Evolutionary conservation across 768 basidiomycete species (phyloP), one percentile per base, ranked within the genome.

Genomic region (Crepidotus variabilis): DNA sequence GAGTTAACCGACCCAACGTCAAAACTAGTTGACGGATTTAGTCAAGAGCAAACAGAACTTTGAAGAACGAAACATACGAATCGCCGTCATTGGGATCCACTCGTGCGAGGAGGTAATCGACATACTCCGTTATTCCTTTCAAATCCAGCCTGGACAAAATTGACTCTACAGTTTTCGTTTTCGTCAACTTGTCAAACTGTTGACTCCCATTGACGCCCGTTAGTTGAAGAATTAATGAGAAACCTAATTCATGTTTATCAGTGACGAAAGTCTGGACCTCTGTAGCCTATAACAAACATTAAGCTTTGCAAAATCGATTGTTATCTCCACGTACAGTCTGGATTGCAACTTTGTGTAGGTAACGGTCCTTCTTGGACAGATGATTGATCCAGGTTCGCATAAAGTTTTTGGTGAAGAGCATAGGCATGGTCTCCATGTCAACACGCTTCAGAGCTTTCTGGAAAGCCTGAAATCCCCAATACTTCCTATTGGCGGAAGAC

Each of bases 381-480:
- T 98, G 94, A 67, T 96, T 96, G 57, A 96, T 95, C 92, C 95
- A 96, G 35, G 88, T 88, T 35, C 94, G 87, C 90, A 98, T 94
- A 65, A 97, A 91, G 69, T 97, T 94, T 64, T 88, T 88, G 18
- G 92, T 95, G 69, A 99, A 94, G 33, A 98, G 76, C 80, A 92
- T 86, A 0, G 92, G 88, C 63, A 96, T 77, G 52, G 84, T 87
- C 47, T 81, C 72, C 16, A 83, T 70, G 14, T 80, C 75, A 28
- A 92, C 79, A 35, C 85, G 84, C 14, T 82, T 79, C 43, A 97
- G 74, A 7, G 92, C 85, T 60, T 84, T 88, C 64, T 87, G 83
- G 72, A 98, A 91, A 18, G 96, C 81, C 62, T 89, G 87, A 74
- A 98, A 96, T n/a, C 94, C 96, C 89, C 92, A 95, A 65, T 88